Evolutionary conservation across 306 rosid genomes (phyloP).

Genomic region (Dryas octopetala): DNA sequence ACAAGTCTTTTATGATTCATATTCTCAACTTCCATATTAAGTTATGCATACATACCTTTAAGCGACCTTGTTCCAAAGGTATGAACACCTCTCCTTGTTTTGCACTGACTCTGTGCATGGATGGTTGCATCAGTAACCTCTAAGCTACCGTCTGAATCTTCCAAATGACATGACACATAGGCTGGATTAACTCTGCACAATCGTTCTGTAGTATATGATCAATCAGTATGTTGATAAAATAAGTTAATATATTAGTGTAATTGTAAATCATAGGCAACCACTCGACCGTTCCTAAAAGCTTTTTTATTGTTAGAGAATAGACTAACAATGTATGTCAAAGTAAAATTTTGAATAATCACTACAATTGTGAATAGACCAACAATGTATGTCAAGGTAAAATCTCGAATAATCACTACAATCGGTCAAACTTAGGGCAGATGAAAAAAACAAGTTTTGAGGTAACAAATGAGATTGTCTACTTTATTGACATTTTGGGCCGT

Average conservation of each 20-base stretch:
- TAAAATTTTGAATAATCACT: neutral
- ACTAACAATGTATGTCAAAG: too few species aligned
- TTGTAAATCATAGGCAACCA: too few species aligned
- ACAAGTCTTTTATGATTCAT: neutral
- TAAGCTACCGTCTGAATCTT: neutral
- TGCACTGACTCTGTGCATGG: slow-evolving; percentile 16
- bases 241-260: too few species aligned
- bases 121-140: slow-evolving; percentile 6
- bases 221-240: too few species aligned
- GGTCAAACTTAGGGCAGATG: neutral
- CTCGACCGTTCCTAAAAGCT: too few species aligned
- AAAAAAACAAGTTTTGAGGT: slow-evolving; percentile 7
- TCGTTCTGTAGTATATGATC: neutral
- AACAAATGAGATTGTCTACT: slow-evolving; percentile 19
- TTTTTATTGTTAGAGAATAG: too few species aligned
- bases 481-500: slow-evolving; percentile 45
- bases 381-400: neutral
- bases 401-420: neutral
- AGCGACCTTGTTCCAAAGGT: slow-evolving; percentile 15
- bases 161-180: neutral
- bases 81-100: slow-evolving; percentile 14
- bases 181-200: neutral
- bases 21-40: slow-evolving; percentile 46
- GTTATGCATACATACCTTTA: slow-evolving; percentile 18
- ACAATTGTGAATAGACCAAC: too few species aligned